Evolutionary conservation across 805 yeast species (phyloP), one percentile per base, ranked within the genome.

Genomic region (Wickerhamiella bombiphila): DNA sequence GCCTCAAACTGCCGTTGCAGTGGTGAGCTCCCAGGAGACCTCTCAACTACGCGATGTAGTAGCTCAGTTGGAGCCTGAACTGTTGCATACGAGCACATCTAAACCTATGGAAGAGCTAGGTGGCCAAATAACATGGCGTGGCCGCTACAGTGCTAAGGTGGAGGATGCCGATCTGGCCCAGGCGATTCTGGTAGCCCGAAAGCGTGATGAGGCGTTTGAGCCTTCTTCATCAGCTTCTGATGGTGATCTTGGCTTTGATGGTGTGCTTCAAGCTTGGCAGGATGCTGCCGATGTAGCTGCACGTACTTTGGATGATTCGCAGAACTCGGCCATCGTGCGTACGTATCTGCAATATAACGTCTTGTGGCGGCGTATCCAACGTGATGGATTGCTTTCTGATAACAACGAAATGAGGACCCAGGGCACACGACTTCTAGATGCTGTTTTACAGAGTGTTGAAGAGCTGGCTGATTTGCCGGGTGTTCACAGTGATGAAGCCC

Each of bases 381-480:
- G 97, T 59, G 95, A 83, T 49, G 56, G 65, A 42, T 50, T 66
- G 17, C 57, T 78, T n/a, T 46, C 49, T 8, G 11, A 26, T 33
- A 36, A 33, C 30, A 42, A 39, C 31, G 29, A 13, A 9, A n/a
- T n/a, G n/a, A n/a, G n/a, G n/a, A 34, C 38, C 22, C 36, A 74
- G 44, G 53, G 60, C 4, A 51, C 66, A 29, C 65, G 76, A 40
- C 54, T 77, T 18, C 66, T 64, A 42, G 70, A 68, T 17, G 61
- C 66, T 6, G 65, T 81, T 28, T 55, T 66, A 9, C 60, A 65
- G 34, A 73, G 79, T 14, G 54, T 77, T 25, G 58, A 58, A 3
- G 77, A 76, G 46, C 58, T 83, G 33, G 64, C 69, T 51, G 94
- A 83, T 42, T 66, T 91, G 36, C 95, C 96, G 0, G 97, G 97